Base-by-base conservation (phyloP, 495 filamentous ascomycete species). In the Penicillium alfredii region DNA sequence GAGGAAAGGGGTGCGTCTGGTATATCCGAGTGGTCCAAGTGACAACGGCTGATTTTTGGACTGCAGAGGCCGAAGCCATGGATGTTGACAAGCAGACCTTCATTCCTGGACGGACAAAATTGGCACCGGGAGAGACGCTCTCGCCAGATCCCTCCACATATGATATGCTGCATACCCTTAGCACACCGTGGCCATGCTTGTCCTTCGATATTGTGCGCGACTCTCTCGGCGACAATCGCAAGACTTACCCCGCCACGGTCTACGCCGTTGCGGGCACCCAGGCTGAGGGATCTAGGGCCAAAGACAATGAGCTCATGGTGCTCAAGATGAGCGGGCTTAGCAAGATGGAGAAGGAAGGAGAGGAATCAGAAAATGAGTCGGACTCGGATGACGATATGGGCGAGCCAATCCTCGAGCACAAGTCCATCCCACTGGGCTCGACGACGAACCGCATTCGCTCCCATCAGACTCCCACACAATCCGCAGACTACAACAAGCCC, bases 201-300 rank as follows among this genome's bases (percentile, higher is more conserved):
- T 95, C 89, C 8, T 94, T 95, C 60, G 90, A 96, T 53, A 86
- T 97, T 45, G 62, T 98, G 18, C 81, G 71, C 53, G 92, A 98
- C 63, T 66, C 71, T n/a, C 69, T 98, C 13, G 92, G 92, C 22
- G 85, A 94, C 51, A 82, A 88, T 60, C 80, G 92, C 42, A 90
- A 82, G 53, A 81, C 80, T 2, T 98, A 87, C 62, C 92, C 92
- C 35, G 86, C 86, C 16, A 94, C 88, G 8, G 79, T 95, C 52
- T 98, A 96, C 53, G 84, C 93, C 2, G 88, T 95, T 17, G 77
- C 87, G 8, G 92, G 92, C 30, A 97, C 92, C 3, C 92, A 98
- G 64, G 92, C 92, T 22, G 87, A 88, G 50, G 69, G 67, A 41
- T 64, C 61, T 13, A 72, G 80, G 35, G 71, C 81, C 14, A 82